Evolutionary conservation across 768 basidiomycete species (phyloP).

Genomic region (Phlegmacium glaucopus): DNA sequence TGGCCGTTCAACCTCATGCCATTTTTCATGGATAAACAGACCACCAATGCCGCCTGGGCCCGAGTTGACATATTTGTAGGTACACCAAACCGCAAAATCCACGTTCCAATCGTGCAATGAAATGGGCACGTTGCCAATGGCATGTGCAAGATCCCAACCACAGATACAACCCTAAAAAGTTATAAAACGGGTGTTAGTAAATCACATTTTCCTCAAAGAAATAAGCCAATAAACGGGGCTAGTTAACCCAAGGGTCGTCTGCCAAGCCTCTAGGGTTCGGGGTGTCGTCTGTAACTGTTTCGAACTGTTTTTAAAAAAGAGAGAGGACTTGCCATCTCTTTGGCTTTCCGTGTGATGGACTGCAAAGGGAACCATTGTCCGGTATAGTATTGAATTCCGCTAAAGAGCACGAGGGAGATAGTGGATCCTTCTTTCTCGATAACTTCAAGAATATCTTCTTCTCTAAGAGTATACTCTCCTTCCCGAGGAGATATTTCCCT

Average conservation of each 20-base stretch:
- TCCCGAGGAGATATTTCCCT: constrained; percentile 76
- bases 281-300: too few species aligned
- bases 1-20: constrained; percentile 59
- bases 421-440: constrained; percentile 69
- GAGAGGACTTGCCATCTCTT: constrained; percentile 60
- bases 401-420: constrained; percentile 90
- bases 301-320: background rate
- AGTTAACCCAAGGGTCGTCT: too few species aligned
- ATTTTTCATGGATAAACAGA: constrained; percentile 82
- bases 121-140: constrained; percentile 88
- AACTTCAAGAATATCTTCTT: constrained; percentile 79
- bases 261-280: too few species aligned
- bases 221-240: too few species aligned
- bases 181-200: constrained; percentile 5
- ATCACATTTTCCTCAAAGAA: too few species aligned
- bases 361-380: constrained; percentile 93
- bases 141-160: constrained; percentile 97
- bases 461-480: constrained; percentile 83
- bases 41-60: constrained; percentile 98
- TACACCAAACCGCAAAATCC: constrained; percentile 99
- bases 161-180: constrained; percentile 79
- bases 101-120: constrained; percentile 89
- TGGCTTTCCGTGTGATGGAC: constrained; percentile 77
- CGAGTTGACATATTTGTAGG: constrained; percentile 97
- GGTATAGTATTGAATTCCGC: constrained; percentile 96